Base-by-base conservation (phyloP, 2,329 filamentous ascomycete species). In the Exophiala sp. region DNA sequence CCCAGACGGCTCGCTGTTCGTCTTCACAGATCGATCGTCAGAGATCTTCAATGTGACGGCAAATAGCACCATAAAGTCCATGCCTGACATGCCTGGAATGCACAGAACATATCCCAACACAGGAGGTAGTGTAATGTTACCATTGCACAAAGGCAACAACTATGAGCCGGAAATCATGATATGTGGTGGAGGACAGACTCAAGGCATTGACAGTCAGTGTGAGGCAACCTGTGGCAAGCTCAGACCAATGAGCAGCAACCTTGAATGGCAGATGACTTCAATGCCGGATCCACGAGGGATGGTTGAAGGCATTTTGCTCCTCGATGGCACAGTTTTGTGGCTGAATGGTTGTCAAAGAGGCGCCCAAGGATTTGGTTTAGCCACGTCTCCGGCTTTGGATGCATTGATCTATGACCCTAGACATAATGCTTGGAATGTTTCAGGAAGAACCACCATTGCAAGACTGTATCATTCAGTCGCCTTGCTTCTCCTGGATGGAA, bases 41-140 rank as follows among this genome's bases (percentile, higher is more conserved):
- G 76, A 84, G 62, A 70, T 79, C 50, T 83, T 83, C 67, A 76
- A 81, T 61, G 74, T 80, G 20, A 66, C 61, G 34, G 68, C 68
- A 41, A 76, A 76, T 53, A 66, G 65, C 3, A 72, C 76, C 10
- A 69, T 78, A 50, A 74, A 74, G 52, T 66, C 65, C 9, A 69
- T 81, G 39, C 75, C 79, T 32, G 77, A 81, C 62, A 71, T 84
- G 14, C 75, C 76, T 32, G 81, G 81, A 12, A 70, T 77, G 45
- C 82, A 79, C 65, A 77, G 81, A 44, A 83, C 79, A 2, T 84
- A 83, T 65, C 81, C 81, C 34, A 83, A 83, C 63, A 82, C 81
- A 33, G 81, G 81, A 57, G 79, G 78, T 18, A 82, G 78, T 56
- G 77, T 83, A 50, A 69, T 84, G 62, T 72, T 83, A 51, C 76